Base-by-base conservation (phyloP, 83 land plant species). In the Picea abies region DNA sequence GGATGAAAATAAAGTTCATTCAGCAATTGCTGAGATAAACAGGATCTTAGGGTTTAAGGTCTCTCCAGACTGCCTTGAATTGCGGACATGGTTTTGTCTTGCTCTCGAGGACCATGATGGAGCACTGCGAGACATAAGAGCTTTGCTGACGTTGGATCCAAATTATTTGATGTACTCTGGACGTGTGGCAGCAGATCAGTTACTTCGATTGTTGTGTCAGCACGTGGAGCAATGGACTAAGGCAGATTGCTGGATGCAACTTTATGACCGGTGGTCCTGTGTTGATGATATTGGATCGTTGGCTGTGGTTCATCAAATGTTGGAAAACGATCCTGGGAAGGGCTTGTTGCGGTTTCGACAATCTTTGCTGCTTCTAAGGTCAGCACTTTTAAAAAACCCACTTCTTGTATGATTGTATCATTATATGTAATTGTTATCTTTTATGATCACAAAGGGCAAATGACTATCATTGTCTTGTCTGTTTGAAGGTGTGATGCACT, bases 181-280 rank as follows among this genome's bases (percentile, higher is more conserved):
- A 58, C 89, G 89, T 81, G 82, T 96, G 79, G 80, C 81, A 75
- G 99, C 92, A 4, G 87, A 87, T 52, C 94, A 95, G 81, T 76
- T 96, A 82, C 88, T 96, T 66, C 90, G 91, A 60, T 83, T 95
- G 32, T 81, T 96, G 11, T 65, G 82, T 71, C 86, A 85, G 22
- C 88, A 89, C 78, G 94, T 95, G 82, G 93, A 90, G 68, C 94
- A 90, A 56, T 90, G 90, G 93, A 90, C 87, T 11, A 86, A 81
- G 72, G 99, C 96, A 83, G 99, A 96, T 66, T 96, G 99, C 85
- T 96, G 99, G 99, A 92, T 96, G 96, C 95, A 96, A 78, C 89
- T 96, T 4, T 95, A 96, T 84, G 96, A 96, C 78, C 73, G 93
- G 66, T 96, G 99, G 99, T 96, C 99, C n/a, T 93, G 94, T 70